phyloP scores from a whole-genome alignment of 163 green algal genomes.

The Smithsoniella earleae region DNA sequence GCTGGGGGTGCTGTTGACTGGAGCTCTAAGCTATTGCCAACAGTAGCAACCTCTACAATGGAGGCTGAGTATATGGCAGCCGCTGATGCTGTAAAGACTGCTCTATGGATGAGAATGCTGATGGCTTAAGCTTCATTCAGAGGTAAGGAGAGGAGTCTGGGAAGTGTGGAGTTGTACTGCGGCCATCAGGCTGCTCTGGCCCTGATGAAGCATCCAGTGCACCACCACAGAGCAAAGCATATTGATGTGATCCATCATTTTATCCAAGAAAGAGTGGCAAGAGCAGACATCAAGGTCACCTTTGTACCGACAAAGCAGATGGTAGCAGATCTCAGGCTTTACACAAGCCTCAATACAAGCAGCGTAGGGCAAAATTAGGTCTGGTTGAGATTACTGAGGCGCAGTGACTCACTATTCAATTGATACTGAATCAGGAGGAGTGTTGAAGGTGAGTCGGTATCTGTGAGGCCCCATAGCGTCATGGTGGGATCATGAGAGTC shows the following conservation, averaged over 20 bases:
- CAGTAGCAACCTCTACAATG: constrained; percentile 37
- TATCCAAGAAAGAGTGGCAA: constrained; percentile 26
- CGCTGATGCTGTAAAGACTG: constrained; percentile 34
- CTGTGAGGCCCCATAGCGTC: too few relatives aligned
- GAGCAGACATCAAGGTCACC: constrained; percentile 7
- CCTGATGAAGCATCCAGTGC: background rate
- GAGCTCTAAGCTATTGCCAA: constrained; percentile 37
- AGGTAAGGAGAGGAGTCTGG: background rate
- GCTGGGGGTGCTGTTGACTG: constrained; percentile 39
- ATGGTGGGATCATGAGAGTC: too few relatives aligned
- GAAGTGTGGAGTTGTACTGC: constrained; percentile 31
- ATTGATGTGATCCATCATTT: constrained; percentile 37
- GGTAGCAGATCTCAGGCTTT: constrained; percentile 36
- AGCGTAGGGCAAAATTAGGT: background rate
- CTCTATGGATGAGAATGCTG: constrained; percentile 38
- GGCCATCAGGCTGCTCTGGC: constrained; percentile 39
- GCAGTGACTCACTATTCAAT: background rate
- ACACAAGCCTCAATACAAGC: background rate
- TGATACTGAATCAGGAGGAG: constrained; percentile 7
- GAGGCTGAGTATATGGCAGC: constrained; percentile 48
- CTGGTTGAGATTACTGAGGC: background rate
- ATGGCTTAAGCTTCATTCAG: constrained; percentile 33
- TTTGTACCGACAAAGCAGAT: constrained; percentile 34
- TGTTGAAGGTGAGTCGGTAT: background rate
- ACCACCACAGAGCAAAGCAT: constrained; percentile 31